Conservation (phyloP, 345 rosid species). For the Hirschfeldia incana region DNA sequence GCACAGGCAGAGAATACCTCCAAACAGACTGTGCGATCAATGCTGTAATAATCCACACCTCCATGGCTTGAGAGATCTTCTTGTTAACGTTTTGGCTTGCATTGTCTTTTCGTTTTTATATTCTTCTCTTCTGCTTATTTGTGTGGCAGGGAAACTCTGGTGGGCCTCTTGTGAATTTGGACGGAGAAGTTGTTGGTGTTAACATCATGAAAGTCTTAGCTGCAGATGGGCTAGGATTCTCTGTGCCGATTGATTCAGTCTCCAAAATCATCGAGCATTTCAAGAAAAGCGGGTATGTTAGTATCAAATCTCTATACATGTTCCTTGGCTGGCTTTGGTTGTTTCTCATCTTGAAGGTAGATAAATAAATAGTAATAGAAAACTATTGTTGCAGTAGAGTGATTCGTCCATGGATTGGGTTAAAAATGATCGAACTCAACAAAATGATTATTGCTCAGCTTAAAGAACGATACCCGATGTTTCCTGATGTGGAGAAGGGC, state of each 20-base stretch:
- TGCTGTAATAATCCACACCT: conserved; percentile 55
- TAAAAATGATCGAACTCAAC: conserved; percentile 91
- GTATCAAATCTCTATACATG: not conserved
- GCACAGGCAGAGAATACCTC: conserved; percentile 78
- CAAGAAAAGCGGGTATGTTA: conserved; percentile 72
- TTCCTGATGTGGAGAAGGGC: conserved; percentile 70
- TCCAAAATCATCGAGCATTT: conserved; percentile 77
- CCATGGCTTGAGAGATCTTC: not conserved
- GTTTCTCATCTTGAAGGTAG: not conserved
- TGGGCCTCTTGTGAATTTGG: conserved; percentile 88
- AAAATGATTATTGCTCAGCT: conserved; percentile 78
- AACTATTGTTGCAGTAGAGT: conserved; percentile 66
- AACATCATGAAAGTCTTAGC: conserved; percentile 79
- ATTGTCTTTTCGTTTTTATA: not conserved
- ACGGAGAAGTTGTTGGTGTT: conserved; percentile 89
- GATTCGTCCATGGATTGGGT: conserved; percentile 90
- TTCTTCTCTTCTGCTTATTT: conserved; percentile 3
- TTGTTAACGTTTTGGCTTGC: not conserved
- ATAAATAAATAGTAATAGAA: not conserved
- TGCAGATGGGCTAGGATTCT: conserved; percentile 80
- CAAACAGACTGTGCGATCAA: conserved; percentile 93
- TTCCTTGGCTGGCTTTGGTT: not conserved
- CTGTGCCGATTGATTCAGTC: conserved; percentile 82
- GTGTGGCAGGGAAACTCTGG: conserved; percentile 84
- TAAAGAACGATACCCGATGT: conserved; percentile 68